Percentiles rank a stretch among this genome's conserved stretches.
These are phyloP conservation scores for Acacia acuminata DNA, from an alignment of 306 rosid species.

Conservation along the genomic window DNA sequence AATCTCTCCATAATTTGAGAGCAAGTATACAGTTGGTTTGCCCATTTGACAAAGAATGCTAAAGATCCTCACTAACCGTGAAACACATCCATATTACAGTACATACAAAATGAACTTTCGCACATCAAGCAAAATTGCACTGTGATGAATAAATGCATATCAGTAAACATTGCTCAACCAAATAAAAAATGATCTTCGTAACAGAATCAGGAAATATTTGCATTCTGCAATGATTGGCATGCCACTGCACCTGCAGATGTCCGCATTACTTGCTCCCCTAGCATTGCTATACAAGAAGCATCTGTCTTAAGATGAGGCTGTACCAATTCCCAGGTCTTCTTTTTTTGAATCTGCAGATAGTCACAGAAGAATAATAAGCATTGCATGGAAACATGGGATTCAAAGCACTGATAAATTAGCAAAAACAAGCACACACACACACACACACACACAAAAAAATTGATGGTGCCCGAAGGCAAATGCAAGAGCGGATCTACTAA, in stretches of 20 bases:
- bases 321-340: slow-evolving; percentile 75
- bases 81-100: background rate
- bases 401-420: background rate
- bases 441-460: too few relatives aligned
- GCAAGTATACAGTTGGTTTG: background rate
- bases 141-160: background rate
- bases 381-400: background rate
- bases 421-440: background rate
- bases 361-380: slow-evolving; percentile 20
- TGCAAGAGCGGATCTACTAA: too few relatives aligned
- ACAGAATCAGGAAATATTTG: slow-evolving; percentile 48
- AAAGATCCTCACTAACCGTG: background rate
- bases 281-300: slow-evolving; percentile 56
- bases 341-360: slow-evolving; percentile 70
- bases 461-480: background rate
- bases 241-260: slow-evolving; percentile 65
- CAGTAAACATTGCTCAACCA: background rate
- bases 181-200: background rate
- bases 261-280: slow-evolving; percentile 62
- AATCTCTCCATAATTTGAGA: background rate
- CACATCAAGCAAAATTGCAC: slow-evolving; percentile 3
- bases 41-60: slow-evolving; percentile 14
- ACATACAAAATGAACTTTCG: slow-evolving; percentile 6
- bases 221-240: slow-evolving; percentile 55
- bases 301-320: slow-evolving; percentile 80